phyloP scores from a whole-genome alignment of 257 asterid species.

The Asclepias syriaca region DNA sequence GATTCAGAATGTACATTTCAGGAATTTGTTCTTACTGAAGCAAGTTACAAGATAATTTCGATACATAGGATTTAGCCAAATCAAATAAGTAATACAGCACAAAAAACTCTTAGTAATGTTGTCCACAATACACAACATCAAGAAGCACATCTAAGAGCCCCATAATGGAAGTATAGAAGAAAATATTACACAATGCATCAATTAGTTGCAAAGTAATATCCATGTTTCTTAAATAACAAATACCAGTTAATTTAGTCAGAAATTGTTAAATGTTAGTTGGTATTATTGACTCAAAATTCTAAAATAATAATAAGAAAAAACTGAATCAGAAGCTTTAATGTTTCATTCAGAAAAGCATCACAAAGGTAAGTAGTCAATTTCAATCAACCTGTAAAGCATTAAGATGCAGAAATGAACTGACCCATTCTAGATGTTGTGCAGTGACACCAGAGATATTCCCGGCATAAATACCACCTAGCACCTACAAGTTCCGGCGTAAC shows the following conservation, averaged over 20 bases:
- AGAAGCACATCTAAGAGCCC: neutral
- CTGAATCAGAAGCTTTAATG: neutral
- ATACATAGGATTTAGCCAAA: neutral
- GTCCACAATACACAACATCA: too few relatives aligned
- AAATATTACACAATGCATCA: neutral
- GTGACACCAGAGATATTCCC: constrained; percentile 79
- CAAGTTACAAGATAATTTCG: neutral
- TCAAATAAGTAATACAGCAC: neutral
- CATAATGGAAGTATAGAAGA: neutral
- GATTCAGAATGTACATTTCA: constrained; percentile 26
- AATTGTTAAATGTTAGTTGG: neutral
- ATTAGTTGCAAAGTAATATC: neutral
- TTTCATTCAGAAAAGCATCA: neutral
- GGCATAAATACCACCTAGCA: constrained; percentile 78
- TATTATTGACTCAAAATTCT: neutral
- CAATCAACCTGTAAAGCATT: neutral
- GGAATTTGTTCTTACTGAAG: neutral
- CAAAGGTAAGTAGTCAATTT: neutral
- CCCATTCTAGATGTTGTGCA: constrained; percentile 97
- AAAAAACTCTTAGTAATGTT: neutral
- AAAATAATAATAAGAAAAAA: neutral
- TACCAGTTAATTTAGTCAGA: neutral
- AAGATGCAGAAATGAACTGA: constrained; percentile 20
- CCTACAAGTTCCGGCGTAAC: constrained; percentile 45
- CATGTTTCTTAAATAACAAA: neutral